Evolutionary conservation across 306 rosid species (phyloP), one percentile per base, ranked within the genome.

Genomic region (Ormosia emarginata): DNA sequence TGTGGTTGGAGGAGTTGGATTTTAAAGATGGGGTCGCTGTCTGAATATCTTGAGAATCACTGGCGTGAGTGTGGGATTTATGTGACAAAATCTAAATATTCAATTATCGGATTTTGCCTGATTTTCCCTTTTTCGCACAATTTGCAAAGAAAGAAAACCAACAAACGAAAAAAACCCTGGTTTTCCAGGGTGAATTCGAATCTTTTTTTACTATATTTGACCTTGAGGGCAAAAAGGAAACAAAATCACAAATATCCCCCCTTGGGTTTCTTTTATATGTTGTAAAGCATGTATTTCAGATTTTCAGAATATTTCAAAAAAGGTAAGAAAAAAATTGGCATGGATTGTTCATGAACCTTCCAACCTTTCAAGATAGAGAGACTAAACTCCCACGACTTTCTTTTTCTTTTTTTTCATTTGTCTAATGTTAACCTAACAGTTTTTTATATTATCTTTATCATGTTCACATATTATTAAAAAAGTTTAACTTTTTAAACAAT

Each of bases 31-130:
- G 46, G 9, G 6, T 1, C 8, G 49, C 24, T 24, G 24, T 7
- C 9, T 3, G 14, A 10, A 46, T 47, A 11, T 47, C 4, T 47
- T 13, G 0, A 3, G 15, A 41, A 41, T 29, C 64, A 40, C 5
- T 9, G 36, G 57, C 32, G 50, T 69, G 70, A 77, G 67, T 47
- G n/a, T 55, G 32, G 12, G 56, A 69, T 61, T 18, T 53, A 68
- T 46, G 67, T 49, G 34, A 34, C 44, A 62, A n/a, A 49, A 82
- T 83, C 74, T 0, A 0, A 50, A n/a, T 77, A 83, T 50, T 77
- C 11, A 76, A 69, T 69, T 30, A 15, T 49, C n/a, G 50, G 52
- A 70, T 83, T 55, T 82, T 67, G 24, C 24, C 46, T 36, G 2
- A 17, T 36, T 68, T 67, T 33, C 24, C 3, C 5, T 18, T 67